These are phyloP conservation scores for Polyporus tsugae DNA, from an alignment of 1,284 basidiomycete genomes.

Conservation along the genomic window DNA sequence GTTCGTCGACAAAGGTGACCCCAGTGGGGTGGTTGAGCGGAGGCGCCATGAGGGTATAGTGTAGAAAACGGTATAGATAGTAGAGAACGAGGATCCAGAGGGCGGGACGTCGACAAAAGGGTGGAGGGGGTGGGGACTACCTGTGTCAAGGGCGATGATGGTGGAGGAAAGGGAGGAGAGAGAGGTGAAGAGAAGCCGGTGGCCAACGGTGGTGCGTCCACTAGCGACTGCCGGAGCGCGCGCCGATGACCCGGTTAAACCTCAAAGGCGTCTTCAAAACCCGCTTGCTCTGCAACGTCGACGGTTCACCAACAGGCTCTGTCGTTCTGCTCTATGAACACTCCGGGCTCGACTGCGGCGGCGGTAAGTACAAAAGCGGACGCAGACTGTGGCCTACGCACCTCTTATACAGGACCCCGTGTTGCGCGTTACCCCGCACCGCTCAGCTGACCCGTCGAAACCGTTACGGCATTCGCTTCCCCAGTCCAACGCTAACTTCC, in stretches of 20 bases:
- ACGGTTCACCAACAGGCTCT: background rate
- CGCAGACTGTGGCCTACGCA: slow-evolving; percentile 9
- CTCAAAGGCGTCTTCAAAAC: slow-evolving; percentile 1
- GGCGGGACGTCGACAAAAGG: slow-evolving; percentile 12
- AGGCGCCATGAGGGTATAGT: slow-evolving; percentile 44
- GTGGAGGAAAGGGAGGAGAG: slow-evolving; percentile 21
- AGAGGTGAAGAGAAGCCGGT: slow-evolving; percentile 17
- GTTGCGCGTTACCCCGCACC: slow-evolving; percentile 20
- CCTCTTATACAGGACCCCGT: slow-evolving; percentile 19
- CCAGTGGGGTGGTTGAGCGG: slow-evolving; percentile 61
- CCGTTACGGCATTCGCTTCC: slow-evolving; percentile 28
- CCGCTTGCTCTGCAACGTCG: background rate
- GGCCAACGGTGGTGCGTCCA: slow-evolving; percentile 26
- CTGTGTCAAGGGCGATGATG: slow-evolving; percentile 14
- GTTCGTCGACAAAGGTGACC: slow-evolving; percentile 74
- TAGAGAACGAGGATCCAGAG: slow-evolving; percentile 20
- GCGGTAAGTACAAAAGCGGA: slow-evolving; percentile 11
- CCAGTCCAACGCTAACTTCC: slow-evolving; percentile 11
- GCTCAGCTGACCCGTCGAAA: slow-evolving; percentile 29
- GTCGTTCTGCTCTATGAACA: slow-evolving; percentile 9
- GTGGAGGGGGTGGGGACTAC: slow-evolving; percentile 18
- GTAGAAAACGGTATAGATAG: slow-evolving; percentile 3
- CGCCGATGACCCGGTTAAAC: slow-evolving; percentile 16
- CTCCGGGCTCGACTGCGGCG: slow-evolving; percentile 19
- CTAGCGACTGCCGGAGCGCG: slow-evolving; percentile 31